Conservation (phyloP, 2,329 filamentous ascomycete species). For the Exophiala spinifera region DNA sequence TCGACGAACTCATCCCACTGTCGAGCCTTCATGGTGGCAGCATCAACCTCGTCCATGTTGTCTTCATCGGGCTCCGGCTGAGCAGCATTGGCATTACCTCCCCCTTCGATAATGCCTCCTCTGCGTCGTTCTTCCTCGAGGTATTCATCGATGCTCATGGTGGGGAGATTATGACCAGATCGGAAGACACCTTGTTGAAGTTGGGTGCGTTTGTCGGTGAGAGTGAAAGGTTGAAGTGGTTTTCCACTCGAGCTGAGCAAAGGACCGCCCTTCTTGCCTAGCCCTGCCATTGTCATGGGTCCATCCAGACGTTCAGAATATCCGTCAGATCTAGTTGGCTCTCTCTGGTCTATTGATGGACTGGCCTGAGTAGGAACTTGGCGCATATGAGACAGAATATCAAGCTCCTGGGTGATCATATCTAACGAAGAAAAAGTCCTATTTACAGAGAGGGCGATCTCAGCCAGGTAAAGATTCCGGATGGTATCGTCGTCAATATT, state of each 20-base stretch:
- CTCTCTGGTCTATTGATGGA: constrained; percentile 35
- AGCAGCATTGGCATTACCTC: constrained; percentile 69
- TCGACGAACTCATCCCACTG: constrained; percentile 95
- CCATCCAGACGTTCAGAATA: constrained; percentile 75
- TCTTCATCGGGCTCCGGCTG: constrained; percentile 81
- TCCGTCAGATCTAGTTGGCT: constrained; percentile 29
- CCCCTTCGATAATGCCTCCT: constrained; percentile 88
- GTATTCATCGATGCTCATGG: constrained; percentile 98
- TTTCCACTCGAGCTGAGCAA: constrained; percentile 76
- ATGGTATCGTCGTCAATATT: constrained; percentile 73
- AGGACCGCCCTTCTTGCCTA: constrained; percentile 58
- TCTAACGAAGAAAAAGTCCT: constrained; percentile 85
- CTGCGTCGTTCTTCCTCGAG: constrained; percentile 81
- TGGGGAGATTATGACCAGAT: constrained; percentile 87
- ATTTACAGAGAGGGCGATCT: constrained; percentile 70
- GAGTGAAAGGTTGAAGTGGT: constrained; percentile 85
- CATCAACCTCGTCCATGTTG: constrained; percentile 79
- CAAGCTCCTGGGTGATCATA: constrained; percentile 75
- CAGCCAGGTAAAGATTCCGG: constrained; percentile 72
- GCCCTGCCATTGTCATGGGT: constrained; percentile 52
- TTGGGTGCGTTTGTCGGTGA: constrained; percentile 73
- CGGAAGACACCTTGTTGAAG: constrained; percentile 79
- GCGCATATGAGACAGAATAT: constrained; percentile 75
- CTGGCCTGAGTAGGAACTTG: constrained; percentile 42
- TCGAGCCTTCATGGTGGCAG: constrained; percentile 87